Conservation (phyloP, 2,329 filamentous ascomycete species). For the Acephala macrosclerotiorum region DNA sequence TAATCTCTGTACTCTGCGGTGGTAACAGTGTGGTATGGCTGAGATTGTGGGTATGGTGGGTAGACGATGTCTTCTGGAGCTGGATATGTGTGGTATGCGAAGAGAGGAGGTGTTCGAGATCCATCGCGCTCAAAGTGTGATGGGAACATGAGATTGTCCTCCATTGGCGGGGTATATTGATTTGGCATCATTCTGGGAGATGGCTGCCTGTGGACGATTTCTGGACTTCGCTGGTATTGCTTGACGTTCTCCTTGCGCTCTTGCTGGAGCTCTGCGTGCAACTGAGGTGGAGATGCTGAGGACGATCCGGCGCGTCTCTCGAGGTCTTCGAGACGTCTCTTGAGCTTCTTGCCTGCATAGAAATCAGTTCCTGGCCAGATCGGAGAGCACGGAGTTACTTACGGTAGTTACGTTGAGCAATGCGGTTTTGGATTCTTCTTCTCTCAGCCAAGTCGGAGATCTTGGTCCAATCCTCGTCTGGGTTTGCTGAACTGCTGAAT, state of each 20-base stretch:
- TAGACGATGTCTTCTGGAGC: constrained; percentile 71
- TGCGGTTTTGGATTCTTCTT: constrained; percentile 93
- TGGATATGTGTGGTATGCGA: constrained; percentile 71
- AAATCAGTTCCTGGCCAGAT: constrained; percentile 25
- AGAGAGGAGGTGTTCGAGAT: constrained; percentile 75
- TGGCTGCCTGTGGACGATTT: constrained; percentile 48
- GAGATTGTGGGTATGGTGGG: constrained; percentile 62
- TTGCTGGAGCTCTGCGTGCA: constrained; percentile 55
- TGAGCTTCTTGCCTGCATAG: constrained; percentile 84
- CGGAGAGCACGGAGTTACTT: constrained; percentile 49
- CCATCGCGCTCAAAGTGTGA: constrained; percentile 69
- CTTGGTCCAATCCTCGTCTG: constrained; percentile 99
- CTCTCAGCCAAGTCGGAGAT: constrained; percentile 96
- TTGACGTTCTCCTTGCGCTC: constrained; percentile 36
- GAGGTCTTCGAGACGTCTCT: constrained; percentile 86
- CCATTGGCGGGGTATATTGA: constrained; percentile 69
- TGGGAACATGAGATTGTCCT: constrained; percentile 72
- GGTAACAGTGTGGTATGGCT: constrained; percentile 59
- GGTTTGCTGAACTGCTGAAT: constrained; percentile 92
- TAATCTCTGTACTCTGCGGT: constrained; percentile 57
- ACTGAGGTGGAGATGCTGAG: constrained; percentile 62
- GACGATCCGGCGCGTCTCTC: constrained; percentile 77
- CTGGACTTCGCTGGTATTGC: constrained; percentile 41
- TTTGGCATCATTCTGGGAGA: constrained; percentile 52
- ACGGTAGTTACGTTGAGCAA: constrained; percentile 98